Base-by-base conservation (phyloP, 192 early-diverging fungal genomes). In the Irineochytrium annulatum region DNA sequence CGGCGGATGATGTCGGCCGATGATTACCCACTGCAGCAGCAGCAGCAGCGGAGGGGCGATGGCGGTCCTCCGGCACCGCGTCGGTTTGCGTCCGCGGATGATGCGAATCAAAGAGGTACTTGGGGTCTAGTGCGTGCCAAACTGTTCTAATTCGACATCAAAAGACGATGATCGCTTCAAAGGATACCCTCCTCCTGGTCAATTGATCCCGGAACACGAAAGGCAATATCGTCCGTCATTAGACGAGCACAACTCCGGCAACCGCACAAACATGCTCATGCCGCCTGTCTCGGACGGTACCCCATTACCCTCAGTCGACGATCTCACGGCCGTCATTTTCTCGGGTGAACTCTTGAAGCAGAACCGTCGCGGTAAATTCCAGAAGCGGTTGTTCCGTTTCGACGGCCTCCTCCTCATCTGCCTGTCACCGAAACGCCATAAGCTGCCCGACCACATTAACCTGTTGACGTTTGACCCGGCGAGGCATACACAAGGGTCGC, bases 331-430 rank as follows among this genome's bases (percentile, higher is more conserved):
- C 8, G 59, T 51, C 8, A 43, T 75, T 27, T 71, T 75, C 55
- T 59, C 44, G 6, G 69, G 73, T 17, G n/a, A 63, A 24, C 56
- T 75, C 22, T 32, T 58, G 5, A 75, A 75, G 39, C 69, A 75
- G 49, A 75, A 65, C 56, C 60, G 69, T 3, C 59, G 59, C n/a
- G 52, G 52, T 11, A 34, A 60, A 28, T 75, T 68, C 54, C 73
- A 75, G 41, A 67, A 62, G 44, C 53, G 73, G 55, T 48, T 70
- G 32, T 71, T 75, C 45, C 59, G 73, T 6, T 71, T 65, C 49
- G 69, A 75, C 59, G 73, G 73, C 16, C 54, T 64, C 29, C 52
- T 75, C 32, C 60, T 75, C 8, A 34, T 75, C 48, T 75, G 73
- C 48, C 60, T 75, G 6, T 64, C 68, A 13, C 57, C 68, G 6